Evolutionary conservation across 2,329 filamentous ascomycete genomes (phyloP).

Genomic region (Bipolaris bicolor): DNA sequence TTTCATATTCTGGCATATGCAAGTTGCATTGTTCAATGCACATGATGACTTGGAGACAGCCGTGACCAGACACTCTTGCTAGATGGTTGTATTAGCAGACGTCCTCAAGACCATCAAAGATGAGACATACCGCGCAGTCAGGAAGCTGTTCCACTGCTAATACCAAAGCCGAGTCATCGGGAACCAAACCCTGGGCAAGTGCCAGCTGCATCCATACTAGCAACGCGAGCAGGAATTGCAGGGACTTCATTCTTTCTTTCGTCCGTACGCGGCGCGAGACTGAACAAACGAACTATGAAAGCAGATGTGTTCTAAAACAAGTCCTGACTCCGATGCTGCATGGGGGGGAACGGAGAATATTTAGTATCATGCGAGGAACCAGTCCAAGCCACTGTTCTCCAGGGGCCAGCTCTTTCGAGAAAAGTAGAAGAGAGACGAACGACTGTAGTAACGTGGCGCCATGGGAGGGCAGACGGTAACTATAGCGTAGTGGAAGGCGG

Average conservation of each 20-base stretch:
- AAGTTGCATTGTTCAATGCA: constrained; percentile 17
- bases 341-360: constrained; percentile 7
- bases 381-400: constrained; percentile 3
- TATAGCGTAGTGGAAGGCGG: constrained; percentile 9
- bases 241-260: constrained; percentile 21
- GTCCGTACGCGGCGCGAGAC: constrained; percentile 1
- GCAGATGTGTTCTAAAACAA: constrained; percentile 2
- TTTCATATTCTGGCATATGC: constrained; percentile 24
- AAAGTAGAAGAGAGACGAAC: constrained; percentile 10
- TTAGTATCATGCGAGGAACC: constrained; percentile 7
- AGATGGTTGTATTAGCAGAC: constrained; percentile 3
- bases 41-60: constrained; percentile 20
- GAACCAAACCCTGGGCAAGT: constrained; percentile 20
- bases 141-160: constrained; percentile 22
- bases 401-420: constrained; percentile 9
- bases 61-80: constrained; percentile 24
- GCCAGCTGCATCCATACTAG: constrained; percentile 23
- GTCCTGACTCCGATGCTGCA: constrained; percentile 1
- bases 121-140: constrained; percentile 27
- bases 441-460: constrained; percentile 5
- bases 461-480: constrained; percentile 9
- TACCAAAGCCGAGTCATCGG: constrained; percentile 12
- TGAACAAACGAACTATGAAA: background rate
- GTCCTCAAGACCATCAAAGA: background rate
- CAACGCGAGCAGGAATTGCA: constrained; percentile 24